A percentile compares a stretch with the other conserved stretches of the same genome.
These are phyloP conservation scores for Mortierella antarctica DNA, from an alignment of 192 early-diverging fungal species.

Conservation along the genomic window DNA sequence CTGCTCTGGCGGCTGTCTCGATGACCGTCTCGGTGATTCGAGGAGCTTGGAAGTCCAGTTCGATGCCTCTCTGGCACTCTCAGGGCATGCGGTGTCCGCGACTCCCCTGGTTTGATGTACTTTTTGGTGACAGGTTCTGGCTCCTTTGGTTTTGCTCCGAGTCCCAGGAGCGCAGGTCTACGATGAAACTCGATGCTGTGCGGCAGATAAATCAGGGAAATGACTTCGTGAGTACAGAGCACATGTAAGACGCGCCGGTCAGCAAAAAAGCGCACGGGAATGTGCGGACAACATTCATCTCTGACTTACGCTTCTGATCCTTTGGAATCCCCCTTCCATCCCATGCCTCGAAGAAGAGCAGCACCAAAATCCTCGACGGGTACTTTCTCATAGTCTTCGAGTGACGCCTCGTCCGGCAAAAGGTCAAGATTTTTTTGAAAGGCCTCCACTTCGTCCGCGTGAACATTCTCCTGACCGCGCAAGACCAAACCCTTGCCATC, in stretches of 20 bases:
- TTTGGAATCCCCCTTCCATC: conserved; percentile 79
- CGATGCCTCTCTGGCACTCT: conserved; percentile 21
- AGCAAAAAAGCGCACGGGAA: neutral
- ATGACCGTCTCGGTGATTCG: neutral
- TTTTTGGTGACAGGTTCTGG: conserved; percentile 55
- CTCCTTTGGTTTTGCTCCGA: conserved; percentile 82
- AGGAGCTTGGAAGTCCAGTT: conserved; percentile 5
- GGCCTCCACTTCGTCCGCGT: conserved; percentile 61
- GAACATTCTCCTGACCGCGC: conserved; percentile 38
- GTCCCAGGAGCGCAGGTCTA: conserved; percentile 79
- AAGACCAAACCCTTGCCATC: conserved; percentile 21
- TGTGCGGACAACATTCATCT: neutral
- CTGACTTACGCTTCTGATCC: conserved; percentile 32
- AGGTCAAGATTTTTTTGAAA: conserved; percentile 71
- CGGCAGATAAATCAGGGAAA: neutral
- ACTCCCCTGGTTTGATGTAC: conserved; percentile 54
- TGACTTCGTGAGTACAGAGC: neutral
- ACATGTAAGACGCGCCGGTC: neutral
- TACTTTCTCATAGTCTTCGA: conserved; percentile 85
- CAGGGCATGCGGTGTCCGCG: conserved; percentile 42
- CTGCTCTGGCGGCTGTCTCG: neutral
- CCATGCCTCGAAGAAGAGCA: conserved; percentile 90
- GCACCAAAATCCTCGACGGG: conserved; percentile 92
- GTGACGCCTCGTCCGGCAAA: conserved; percentile 71
- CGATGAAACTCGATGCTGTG: conserved; percentile 56